Base-by-base conservation (phyloP, 2,329 filamentous ascomycete genomes). In the Atkinsonella hypoxylon region DNA sequence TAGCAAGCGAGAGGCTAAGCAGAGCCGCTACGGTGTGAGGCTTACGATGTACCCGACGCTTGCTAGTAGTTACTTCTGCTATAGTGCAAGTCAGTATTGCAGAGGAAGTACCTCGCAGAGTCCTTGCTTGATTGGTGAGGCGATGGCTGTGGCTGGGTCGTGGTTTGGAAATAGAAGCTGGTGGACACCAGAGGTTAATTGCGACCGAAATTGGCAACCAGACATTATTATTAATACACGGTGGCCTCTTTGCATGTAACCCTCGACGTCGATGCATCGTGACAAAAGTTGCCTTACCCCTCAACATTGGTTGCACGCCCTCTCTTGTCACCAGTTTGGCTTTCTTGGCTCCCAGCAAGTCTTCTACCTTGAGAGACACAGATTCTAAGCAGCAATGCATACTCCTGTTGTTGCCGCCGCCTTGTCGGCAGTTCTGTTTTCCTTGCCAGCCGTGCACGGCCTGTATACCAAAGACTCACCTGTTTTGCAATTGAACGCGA, bases 391-490 rank as follows among this genome's bases (percentile, higher is more conserved):
- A 34, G 41, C 38, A 57, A 82, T 82, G 79, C 76, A 79, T 63
- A 73, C 72, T 54, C 64, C 73, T 61, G 67, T 70, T 55, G 66
- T 74, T 47, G 63, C 81, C 62, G 70, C 63, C 42, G 62, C 62
- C n/a, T 54, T 69, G 49, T 59, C 64, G 26, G 80, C 81, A 53
- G 69, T 87, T 46, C 72, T 93, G 56, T 77, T 85, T 54, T 75
- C 80, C 51, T 64, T 87, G 48, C 80, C 85, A 31, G 76, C 76
- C 47, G 77, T 77, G 51, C 81, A 82, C 49, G 84, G 86, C 57
- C 68, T 98, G 53, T 98, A 98, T 71, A 72, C 81, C 53, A 94
- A 91, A 72, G 87, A 77, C 65, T 96, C 90, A 2, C 82, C 87
- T 12, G 93, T 98, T 42, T 67, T 97, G 42, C 88, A 94, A 67